These are phyloP conservation scores for Myrmaecium sp. DNA, from an alignment of 2,329 filamentous ascomycete species.

Conservation along the genomic window DNA sequence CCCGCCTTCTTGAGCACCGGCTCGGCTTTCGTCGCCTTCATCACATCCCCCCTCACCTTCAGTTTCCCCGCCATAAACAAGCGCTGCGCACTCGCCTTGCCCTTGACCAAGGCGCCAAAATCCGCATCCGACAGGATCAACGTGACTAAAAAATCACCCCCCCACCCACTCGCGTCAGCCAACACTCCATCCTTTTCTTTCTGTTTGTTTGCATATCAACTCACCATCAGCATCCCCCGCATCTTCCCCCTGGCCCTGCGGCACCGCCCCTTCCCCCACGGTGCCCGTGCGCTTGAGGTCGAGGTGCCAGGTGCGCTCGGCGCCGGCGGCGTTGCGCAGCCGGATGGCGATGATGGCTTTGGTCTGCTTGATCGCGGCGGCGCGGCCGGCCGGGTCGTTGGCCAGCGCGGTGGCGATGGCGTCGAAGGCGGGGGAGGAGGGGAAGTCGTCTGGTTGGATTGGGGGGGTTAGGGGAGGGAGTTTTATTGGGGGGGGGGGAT, in stretches of 20 bases:
- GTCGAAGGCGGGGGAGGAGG: slow-evolving; percentile 83
- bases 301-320: slow-evolving; percentile 80
- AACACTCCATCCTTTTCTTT: background rate
- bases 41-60: slow-evolving; percentile 95
- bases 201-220: slow-evolving; percentile 12
- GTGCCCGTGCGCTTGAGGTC: slow-evolving; percentile 83
- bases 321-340: slow-evolving; percentile 70
- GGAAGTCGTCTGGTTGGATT: slow-evolving; percentile 42
- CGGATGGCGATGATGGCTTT: slow-evolving; percentile 81
- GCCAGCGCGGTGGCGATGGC: slow-evolving; percentile 59
- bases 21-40: slow-evolving; percentile 97
- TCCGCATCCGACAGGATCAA: slow-evolving; percentile 69
- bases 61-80: slow-evolving; percentile 98
- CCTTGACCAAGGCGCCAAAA: slow-evolving; percentile 65
- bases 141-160: slow-evolving; percentile 50
- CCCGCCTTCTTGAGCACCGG: slow-evolving; percentile 80
- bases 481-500: slow-evolving; percentile 1
- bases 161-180: slow-evolving; percentile 1
- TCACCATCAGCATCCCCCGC: slow-evolving; percentile 72
- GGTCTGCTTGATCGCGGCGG: slow-evolving; percentile 79
- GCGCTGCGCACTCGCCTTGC: slow-evolving; percentile 86
- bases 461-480: background rate
- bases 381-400: slow-evolving; percentile 53
- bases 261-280: slow-evolving; percentile 57
- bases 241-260: no score